These are phyloP conservation scores for Paxillus ammoniavirescens DNA, from an alignment of 768 basidiomycete genomes.

Conservation along the genomic window DNA sequence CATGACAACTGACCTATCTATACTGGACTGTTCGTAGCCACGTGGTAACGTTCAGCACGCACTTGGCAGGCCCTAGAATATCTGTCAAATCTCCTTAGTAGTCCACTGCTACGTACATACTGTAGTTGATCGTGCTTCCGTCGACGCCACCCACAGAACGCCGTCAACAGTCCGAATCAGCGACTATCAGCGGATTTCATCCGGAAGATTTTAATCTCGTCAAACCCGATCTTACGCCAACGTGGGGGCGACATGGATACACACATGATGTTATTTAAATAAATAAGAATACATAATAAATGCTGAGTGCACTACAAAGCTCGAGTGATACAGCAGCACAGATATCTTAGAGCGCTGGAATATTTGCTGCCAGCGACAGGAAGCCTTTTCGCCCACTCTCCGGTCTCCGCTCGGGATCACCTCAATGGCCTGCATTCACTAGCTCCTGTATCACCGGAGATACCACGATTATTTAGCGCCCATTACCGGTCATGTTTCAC, in stretches of 20 bases:
- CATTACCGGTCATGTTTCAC: neutral
- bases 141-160: too few species aligned
- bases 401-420: neutral
- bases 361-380: neutral
- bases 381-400: too few species aligned
- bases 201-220: too few species aligned
- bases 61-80: neutral
- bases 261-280: too few species aligned
- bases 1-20: neutral
- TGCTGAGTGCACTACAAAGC: neutral
- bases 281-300: too few species aligned
- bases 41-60: neutral
- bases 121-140: too few species aligned
- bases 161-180: too few species aligned
- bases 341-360: neutral
- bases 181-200: too few species aligned
- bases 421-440: neutral
- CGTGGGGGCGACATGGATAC: too few species aligned
- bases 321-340: neutral
- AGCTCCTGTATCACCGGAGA: neutral
- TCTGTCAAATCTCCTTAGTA: neutral
- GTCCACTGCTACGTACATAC: too few species aligned
- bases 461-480: neutral
- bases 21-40: constrained; percentile 3
- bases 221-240: too few species aligned